phyloP scores from a whole-genome alignment of 2,329 filamentous ascomycete species.

The Fusarium albosuccineum region DNA sequence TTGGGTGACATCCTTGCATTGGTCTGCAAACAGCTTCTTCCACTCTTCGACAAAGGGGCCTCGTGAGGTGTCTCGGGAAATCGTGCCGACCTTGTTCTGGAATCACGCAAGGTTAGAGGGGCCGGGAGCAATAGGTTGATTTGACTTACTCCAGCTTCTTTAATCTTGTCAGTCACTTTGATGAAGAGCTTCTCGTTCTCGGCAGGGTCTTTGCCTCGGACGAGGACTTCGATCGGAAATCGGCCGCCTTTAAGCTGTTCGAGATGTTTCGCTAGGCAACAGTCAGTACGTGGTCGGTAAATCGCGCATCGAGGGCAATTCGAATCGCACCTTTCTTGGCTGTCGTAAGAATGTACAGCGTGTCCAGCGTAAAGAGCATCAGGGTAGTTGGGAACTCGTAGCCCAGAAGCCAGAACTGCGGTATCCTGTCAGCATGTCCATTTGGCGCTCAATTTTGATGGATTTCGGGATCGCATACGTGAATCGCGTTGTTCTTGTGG shows the following conservation, averaged over 20 bases:
- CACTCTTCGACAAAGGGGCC: constrained; percentile 97
- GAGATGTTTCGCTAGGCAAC: constrained; percentile 82
- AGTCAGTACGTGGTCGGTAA: constrained; percentile 49
- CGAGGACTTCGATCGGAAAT: constrained; percentile 90
- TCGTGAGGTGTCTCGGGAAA: constrained; percentile 85
- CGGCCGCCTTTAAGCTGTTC: constrained; percentile 93
- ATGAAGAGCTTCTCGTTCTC: constrained; percentile 93
- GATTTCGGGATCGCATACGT: constrained; percentile 69
- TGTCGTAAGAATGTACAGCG: constrained; percentile 92
- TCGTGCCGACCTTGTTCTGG: constrained; percentile 88
- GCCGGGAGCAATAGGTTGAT: constrained; percentile 10
- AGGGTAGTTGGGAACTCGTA: constrained; percentile 98
- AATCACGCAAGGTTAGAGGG: constrained; percentile 22
- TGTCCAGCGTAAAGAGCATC: constrained; percentile 90
- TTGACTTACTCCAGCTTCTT: constrained; percentile 80
- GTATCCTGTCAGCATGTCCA: constrained; percentile 33
- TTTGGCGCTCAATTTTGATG: constrained; percentile 1
- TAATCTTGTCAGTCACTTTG: constrained; percentile 87
- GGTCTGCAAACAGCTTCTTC: constrained; percentile 84
- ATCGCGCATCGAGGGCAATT: not conserved
- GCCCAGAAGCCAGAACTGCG: constrained; percentile 95
- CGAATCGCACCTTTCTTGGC: constrained; percentile 87
- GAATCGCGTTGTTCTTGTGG: constrained; percentile 96
- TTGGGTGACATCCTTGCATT: constrained; percentile 88
- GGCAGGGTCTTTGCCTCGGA: constrained; percentile 90